phyloP scores from a whole-genome alignment of 2,329 filamentous ascomycete genomes.

The Colletotrichum tamarilloi region DNA sequence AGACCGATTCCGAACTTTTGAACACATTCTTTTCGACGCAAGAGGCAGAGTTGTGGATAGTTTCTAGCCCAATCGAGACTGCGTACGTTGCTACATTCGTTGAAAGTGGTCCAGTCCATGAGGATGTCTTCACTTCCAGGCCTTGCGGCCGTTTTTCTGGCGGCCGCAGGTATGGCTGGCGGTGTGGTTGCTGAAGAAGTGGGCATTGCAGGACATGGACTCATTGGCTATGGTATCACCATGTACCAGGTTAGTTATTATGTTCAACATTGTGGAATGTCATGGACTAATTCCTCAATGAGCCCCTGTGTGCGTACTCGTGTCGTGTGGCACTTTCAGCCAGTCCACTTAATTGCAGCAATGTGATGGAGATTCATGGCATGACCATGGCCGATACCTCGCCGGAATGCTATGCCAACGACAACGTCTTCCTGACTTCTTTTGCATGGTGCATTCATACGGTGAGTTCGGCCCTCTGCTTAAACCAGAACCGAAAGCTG shows the following conservation, averaged over 20 bases:
- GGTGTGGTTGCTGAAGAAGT: not conserved
- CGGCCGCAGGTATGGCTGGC: not conserved
- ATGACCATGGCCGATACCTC: slow-evolving; percentile 27
- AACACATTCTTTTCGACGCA: no score
- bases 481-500: not conserved
- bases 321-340: slow-evolving; percentile 45
- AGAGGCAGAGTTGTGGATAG: no score
- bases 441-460: slow-evolving; percentile 48
- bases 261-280: no score
- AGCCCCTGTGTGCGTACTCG: slow-evolving; percentile 45
- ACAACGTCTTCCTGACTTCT: slow-evolving; percentile 44
- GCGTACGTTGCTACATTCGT: no score
- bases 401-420: slow-evolving; percentile 43
- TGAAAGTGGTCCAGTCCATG: no score
- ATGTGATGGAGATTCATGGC: not conserved
- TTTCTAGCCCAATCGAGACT: no score
- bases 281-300: not conserved
- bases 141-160: not conserved
- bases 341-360: slow-evolving; percentile 42
- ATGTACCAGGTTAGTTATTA: slow-evolving; percentile 45
- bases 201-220: slow-evolving; percentile 37
- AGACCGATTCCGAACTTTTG: not conserved
- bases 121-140: not conserved
- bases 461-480: slow-evolving; percentile 38
- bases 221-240: slow-evolving; percentile 49